Base-by-base conservation (phyloP, 1,139 yeast genomes). In the Barnettozyma hawaiiensis region DNA sequence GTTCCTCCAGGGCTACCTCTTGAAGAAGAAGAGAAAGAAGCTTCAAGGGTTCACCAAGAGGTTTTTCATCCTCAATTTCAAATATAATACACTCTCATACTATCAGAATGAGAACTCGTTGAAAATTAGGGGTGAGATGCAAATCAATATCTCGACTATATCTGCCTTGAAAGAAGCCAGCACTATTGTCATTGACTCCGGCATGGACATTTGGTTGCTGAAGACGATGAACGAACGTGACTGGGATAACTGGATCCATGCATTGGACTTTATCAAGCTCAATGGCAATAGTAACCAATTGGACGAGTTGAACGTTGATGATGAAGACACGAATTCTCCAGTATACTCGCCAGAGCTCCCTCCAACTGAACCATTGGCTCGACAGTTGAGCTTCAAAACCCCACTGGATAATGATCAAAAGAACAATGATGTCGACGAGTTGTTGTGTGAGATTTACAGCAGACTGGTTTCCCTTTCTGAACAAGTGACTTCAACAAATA, bases 121-220 rank as follows among this genome's bases (percentile, higher is more conserved):
- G 44, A 78, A 81, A 47, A 73, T 87, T 47, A 74, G 97, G 45
- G 98, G 98, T 42, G 92, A 87, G 56, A 89, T 92, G 87, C 95
- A 95, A 18, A 78, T 92, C 37, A 78, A 76, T 42, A 74, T 84
- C 38, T 80, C 95, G 9, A 85, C 85, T 21, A 78, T 92, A 4
- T 78, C 94, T 46, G 97, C 95, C 2, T 81, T 83, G 54, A 71
- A 78, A 24, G 75, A 75, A 42, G 76, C 77, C 22, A 67, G 78
- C 41, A 85, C 85, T 54, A 79, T 92, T 39, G 81, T 84, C 42
- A 75, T 92, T 49, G 97, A 92, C 61, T 87, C 97, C 0, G 98
- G 98, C 3, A 82, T 92, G 81, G 98, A 92, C 60, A 80, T 86
- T 14, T 92, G 98, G 98, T 80, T 78, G 39, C 69, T 92, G 50